Evolutionary conservation across 192 early-diverging fungal genomes (phyloP).

Genomic region (Rhizoclosmatium sp.): DNA sequence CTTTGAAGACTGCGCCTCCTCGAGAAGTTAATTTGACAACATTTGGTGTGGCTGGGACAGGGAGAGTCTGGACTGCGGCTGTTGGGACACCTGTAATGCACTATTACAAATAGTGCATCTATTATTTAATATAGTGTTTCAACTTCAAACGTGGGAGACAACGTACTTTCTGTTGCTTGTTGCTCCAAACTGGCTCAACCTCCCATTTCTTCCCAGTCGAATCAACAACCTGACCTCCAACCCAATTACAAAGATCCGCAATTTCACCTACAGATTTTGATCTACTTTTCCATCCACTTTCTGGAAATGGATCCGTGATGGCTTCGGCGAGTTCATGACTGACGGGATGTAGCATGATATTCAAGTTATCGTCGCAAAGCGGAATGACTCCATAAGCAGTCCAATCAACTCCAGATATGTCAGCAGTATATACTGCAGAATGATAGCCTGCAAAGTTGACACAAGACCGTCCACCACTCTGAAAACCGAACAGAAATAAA

Average conservation of each 20-base stretch:
- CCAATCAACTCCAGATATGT: slow-evolving; percentile 35
- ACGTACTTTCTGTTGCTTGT: no score
- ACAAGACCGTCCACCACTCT: neutral
- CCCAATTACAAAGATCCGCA: slow-evolving; percentile 37
- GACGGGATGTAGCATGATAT: slow-evolving; percentile 26
- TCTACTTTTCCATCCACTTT: slow-evolving; percentile 37
- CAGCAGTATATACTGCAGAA: slow-evolving; percentile 26
- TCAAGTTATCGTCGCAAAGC: slow-evolving; percentile 1
- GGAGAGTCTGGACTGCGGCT: no score
- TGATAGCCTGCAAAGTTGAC: slow-evolving; percentile 1
- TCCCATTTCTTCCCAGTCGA: neutral
- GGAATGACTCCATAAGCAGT: slow-evolving; percentile 27
- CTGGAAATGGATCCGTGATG: slow-evolving; percentile 32
- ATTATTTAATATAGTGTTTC: no score
- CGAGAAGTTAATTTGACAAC: no score
- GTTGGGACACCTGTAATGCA: no score
- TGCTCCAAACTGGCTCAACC: slow-evolving; percentile 3
- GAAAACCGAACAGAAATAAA: neutral
- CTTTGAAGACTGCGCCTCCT: no score
- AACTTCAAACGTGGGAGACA: no score
- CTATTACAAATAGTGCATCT: no score
- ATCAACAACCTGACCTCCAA: neutral
- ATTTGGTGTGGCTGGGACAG: no score
- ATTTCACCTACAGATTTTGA: slow-evolving; percentile 34
- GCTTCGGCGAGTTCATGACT: slow-evolving; percentile 41